Conservation (phyloP, 1,284 basidiomycete genomes). For the Anthracocystis setariae region DNA sequence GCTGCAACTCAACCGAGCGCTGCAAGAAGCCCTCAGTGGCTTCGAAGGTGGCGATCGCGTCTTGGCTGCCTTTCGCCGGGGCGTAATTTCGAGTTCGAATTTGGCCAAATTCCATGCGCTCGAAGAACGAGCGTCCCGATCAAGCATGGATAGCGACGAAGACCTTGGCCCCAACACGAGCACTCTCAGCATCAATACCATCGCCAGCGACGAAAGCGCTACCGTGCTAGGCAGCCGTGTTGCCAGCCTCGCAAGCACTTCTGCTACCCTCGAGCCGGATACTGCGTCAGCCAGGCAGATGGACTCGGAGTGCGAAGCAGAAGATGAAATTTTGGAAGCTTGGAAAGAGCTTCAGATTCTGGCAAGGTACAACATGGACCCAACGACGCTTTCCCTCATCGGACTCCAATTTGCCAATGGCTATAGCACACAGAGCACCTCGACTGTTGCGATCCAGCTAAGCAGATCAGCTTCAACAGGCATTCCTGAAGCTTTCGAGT, state of each 20-base stretch:
- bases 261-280: constrained; percentile 18
- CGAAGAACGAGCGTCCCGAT: constrained; percentile 7
- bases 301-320: constrained; percentile 23
- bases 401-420: constrained; percentile 43
- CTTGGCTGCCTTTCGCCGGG: constrained; percentile 30
- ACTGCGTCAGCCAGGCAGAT: background rate
- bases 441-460: constrained; percentile 8
- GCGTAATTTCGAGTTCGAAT: background rate
- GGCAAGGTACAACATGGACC: constrained; percentile 57
- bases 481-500: constrained; percentile 52
- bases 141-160: constrained; percentile 41
- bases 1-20: constrained; percentile 41
- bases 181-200: constrained; percentile 47
- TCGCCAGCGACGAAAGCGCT: constrained; percentile 47
- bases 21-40: constrained; percentile 42
- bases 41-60: constrained; percentile 33
- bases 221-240: constrained; percentile 42
- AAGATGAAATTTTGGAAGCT: constrained; percentile 33
- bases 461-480: constrained; percentile 5
- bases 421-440: constrained; percentile 8
- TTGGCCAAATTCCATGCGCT: background rate
- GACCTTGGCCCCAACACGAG: constrained; percentile 41
- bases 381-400: constrained; percentile 52
- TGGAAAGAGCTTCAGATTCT: constrained; percentile 40
- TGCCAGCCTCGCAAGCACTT: constrained; percentile 30